A percentile compares a stretch with the other conserved stretches of the same genome.
Evolutionary conservation across 495 filamentous ascomycete genomes (phyloP).

Genomic region (Chaetomidium leptoderma): DNA sequence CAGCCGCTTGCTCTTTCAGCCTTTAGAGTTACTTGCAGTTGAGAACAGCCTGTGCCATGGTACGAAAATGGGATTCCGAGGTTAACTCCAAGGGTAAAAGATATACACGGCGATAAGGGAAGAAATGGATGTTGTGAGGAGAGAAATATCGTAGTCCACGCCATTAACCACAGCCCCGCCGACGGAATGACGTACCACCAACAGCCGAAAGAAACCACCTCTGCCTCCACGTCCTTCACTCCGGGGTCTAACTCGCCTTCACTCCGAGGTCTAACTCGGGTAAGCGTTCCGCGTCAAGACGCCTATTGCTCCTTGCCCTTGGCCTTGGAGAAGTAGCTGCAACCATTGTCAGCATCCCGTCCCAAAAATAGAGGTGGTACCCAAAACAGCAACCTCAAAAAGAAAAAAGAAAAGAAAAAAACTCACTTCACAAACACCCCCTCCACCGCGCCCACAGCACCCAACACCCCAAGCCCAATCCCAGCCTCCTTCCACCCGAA

Average conservation of each 20-base stretch:
- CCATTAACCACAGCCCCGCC: not conserved
- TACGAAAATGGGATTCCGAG: not conserved
- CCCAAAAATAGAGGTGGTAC: no score
- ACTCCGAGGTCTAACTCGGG: no score
- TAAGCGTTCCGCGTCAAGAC: no score
- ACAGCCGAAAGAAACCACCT: not conserved
- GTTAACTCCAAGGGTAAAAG: not conserved
- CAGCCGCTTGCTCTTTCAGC: no score
- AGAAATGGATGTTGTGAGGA: not conserved
- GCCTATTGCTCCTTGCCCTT: constrained; percentile 29
- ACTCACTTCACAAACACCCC: constrained; percentile 40
- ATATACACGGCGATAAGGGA: not conserved
- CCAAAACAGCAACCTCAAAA: not conserved
- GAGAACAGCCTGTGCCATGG: not conserved
- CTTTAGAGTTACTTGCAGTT: not conserved
- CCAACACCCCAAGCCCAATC: constrained; percentile 52
- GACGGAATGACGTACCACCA: not conserved
- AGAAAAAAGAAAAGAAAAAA: not conserved
- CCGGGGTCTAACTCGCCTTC: no score
- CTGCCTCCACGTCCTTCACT: no score
- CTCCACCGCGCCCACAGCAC: constrained; percentile 41
- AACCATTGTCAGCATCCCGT: not conserved
- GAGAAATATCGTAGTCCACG: not conserved
- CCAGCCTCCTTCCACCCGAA: constrained; percentile 69
- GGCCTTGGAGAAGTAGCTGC: constrained; percentile 32